phyloP scores from a whole-genome alignment of 2,329 filamentous ascomycete genomes.

The Calonectria honghensis region DNA sequence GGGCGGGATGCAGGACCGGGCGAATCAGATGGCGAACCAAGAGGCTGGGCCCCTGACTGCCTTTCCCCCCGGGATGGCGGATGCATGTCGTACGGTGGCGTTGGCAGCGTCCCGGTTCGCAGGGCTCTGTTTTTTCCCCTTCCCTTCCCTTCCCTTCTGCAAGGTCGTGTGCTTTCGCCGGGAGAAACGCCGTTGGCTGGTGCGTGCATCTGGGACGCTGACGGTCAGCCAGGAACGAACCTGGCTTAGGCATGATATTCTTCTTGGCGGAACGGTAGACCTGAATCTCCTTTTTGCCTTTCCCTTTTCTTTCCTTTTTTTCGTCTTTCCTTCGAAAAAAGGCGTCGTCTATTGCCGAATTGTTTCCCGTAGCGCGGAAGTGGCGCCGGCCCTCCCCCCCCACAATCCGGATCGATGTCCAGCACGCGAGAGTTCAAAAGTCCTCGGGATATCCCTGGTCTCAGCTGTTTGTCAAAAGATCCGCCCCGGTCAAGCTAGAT shows the following conservation, averaged over 20 bases:
- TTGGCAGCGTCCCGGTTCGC: background rate
- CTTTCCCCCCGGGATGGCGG: background rate
- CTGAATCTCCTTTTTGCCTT: slow-evolving; percentile 11
- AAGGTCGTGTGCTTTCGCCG: slow-evolving; percentile 20
- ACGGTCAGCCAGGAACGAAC: slow-evolving; percentile 15
- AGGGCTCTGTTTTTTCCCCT: background rate
- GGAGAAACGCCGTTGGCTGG: slow-evolving; percentile 17
- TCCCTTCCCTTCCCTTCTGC: background rate
- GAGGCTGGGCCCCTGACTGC: slow-evolving; percentile 6
- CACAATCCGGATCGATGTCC: slow-evolving; percentile 1
- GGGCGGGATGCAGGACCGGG: slow-evolving; percentile 4
- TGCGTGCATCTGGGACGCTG: slow-evolving; percentile 18
- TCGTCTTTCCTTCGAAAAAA: background rate
- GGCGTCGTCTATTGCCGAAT: slow-evolving; percentile 19
- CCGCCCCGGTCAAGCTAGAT: background rate
- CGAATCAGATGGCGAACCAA: slow-evolving; percentile 20
- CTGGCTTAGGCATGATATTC: background rate
- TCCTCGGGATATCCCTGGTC: slow-evolving; percentile 22
- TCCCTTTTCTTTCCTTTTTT: background rate
- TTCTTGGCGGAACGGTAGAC: slow-evolving; percentile 18
- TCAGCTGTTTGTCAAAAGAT: slow-evolving; percentile 10
- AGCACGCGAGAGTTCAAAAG: slow-evolving; percentile 4
- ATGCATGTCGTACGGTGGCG: slow-evolving; percentile 24
- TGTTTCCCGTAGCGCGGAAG: slow-evolving; percentile 20
- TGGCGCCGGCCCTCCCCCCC: background rate